Conservation (phyloP, 2,329 filamentous ascomycete species). For the Pyricularia pennisetigena region DNA sequence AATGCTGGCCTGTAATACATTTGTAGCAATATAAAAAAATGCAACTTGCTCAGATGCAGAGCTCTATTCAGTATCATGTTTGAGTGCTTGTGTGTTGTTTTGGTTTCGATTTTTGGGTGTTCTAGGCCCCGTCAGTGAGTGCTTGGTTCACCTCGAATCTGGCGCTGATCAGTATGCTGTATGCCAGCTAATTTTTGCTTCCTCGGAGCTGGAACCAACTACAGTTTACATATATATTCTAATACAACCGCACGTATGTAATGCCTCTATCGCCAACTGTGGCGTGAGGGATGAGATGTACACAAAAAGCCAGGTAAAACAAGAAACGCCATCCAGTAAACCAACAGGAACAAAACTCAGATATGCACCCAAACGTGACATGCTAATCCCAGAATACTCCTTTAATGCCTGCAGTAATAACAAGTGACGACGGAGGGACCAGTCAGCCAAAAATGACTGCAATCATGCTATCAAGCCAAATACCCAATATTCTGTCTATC, state of each 20-base stretch:
- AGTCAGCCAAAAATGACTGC: too few relatives aligned
- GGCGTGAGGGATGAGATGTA: not conserved
- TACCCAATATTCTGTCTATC: constrained; percentile 51
- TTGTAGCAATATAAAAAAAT: not conserved
- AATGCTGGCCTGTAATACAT: not conserved
- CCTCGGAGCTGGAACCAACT: too few relatives aligned
- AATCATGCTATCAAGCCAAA: constrained; percentile 11
- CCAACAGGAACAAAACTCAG: not conserved
- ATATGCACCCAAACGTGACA: not conserved
- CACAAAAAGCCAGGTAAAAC: not conserved
- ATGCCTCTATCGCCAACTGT: not conserved
- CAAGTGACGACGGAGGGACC: not conserved
- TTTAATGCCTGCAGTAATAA: not conserved
- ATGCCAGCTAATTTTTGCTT: not conserved
- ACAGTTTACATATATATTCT: too few relatives aligned
- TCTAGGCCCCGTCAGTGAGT: not conserved
- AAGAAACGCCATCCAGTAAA: not conserved
- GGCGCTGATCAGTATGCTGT: not conserved
- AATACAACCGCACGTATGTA: not conserved
- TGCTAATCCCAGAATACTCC: not conserved
- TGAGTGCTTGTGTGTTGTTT: not conserved
- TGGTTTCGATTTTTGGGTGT: not conserved
- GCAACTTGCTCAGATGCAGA: not conserved
- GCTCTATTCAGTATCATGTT: not conserved
- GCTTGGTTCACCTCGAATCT: not conserved